Conservation (phyloP, 192 early-diverging fungal species). For the Phycomyces nitens region DNA sequence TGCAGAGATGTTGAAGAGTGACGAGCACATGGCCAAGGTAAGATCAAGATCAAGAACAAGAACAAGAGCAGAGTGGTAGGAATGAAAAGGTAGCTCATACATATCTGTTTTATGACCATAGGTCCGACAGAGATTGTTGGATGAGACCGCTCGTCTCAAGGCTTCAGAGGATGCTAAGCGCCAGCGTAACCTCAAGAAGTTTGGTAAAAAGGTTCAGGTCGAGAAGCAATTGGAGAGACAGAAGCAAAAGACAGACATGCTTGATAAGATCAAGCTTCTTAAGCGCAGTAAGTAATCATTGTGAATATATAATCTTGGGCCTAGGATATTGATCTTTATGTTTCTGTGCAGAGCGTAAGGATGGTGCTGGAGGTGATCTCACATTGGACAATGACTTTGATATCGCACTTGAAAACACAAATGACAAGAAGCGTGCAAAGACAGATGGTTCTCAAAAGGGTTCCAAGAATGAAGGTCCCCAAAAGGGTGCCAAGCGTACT, state of each 20-base stretch:
- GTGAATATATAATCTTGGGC: not conserved
- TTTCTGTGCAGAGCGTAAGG: conserved; percentile 48
- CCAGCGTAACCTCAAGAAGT: conserved; percentile 92
- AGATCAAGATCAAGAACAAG: not conserved
- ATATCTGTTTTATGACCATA: conserved; percentile 6
- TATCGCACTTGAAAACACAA: conserved; percentile 56
- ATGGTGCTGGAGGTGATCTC: conserved; percentile 37
- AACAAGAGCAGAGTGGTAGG: not conserved
- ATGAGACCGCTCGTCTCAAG: conserved; percentile 77
- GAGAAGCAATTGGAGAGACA: conserved; percentile 88
- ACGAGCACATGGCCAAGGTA: conserved; percentile 85
- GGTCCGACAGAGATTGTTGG: conserved; percentile 81
- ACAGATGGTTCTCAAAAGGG: conserved; percentile 24
- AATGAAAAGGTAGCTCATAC: no score
- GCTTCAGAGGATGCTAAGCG: conserved; percentile 80
- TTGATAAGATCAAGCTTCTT: conserved; percentile 88
- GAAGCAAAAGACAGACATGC: conserved; percentile 77
- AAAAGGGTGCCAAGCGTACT: conserved; percentile 52
- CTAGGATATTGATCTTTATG: not conserved
- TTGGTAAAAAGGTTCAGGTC: conserved; percentile 94
- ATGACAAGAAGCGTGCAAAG: conserved; percentile 25
- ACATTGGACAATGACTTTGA: conserved; percentile 67
- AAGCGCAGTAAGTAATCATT: conserved; percentile 77
- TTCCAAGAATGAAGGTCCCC: conserved; percentile 29
- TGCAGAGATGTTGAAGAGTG: conserved; percentile 98